Evolutionary conservation across 2,329 filamentous ascomycete species (phyloP), one percentile per base, ranked within the genome.

Genomic region (Thielaviopsis populi): DNA sequence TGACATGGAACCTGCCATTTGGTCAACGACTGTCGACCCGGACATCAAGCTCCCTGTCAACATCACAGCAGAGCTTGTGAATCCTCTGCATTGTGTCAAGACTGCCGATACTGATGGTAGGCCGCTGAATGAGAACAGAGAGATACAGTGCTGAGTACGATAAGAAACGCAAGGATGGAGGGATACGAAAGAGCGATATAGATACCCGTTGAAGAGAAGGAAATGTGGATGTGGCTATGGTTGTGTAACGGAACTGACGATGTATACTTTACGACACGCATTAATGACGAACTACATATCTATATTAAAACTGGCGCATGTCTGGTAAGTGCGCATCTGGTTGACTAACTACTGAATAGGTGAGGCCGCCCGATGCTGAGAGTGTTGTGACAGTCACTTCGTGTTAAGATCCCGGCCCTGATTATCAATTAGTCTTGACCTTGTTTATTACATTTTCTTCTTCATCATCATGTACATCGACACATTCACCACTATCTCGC

Each of bases 1-100:
- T 1, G 86, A 96, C 74, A 82, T 82, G 68, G 73, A 76, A 59
- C 75, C 89, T 1, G 83, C 89, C 0, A 83, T 95, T 70, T 95
- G 90, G 90, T 84, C 85, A 66, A 87, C 87, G 0, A 77, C 72
- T 0, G 75, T 79, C 53, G 70, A 70, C 3, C 75, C 76, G 53
- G 76, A 77, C 19, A 77, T 79, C n/a, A 65, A 68, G 0, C 50
- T 43, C 17, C 76, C 71, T 0, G 75, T 78, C 59, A 70, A 72
- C 1, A 75, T 77, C n/a, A 30, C 71, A 0, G 75, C 78, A 59
- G 70, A 72, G 2, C 75, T 77, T 33, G 42, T 67, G 63, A 75
- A 77, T 37, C n/a, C 61, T 22, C 59, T 75, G 19, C 70, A 71
- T 30, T 72, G 72, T 0, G 70, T 77, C 1, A 75, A 71, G 69